phyloP scores from a whole-genome alignment of 1,284 basidiomycete genomes.

The Exobasidium cylindrosporum region DNA sequence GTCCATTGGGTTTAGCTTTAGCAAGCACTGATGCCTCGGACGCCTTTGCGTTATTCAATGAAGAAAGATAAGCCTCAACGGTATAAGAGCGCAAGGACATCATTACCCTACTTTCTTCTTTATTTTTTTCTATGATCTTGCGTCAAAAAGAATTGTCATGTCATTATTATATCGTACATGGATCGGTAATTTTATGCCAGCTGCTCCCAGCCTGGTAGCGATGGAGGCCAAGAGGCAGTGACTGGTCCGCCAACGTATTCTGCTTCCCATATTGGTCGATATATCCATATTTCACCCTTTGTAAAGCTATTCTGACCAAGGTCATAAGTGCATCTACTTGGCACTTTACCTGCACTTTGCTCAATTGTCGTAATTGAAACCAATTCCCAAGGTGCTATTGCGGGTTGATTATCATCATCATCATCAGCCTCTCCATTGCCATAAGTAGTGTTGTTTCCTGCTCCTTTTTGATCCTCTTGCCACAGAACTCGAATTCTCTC shows the following conservation, averaged over 20 bases:
- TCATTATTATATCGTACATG: no score
- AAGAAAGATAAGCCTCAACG: no score
- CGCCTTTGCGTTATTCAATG: no score
- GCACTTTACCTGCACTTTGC: conserved; percentile 10
- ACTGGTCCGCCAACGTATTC: conserved; percentile 8
- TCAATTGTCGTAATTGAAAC: conserved; percentile 10
- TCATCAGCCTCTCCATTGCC: background rate
- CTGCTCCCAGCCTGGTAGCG: conserved; percentile 5
- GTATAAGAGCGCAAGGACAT: no score
- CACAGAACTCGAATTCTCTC: background rate
- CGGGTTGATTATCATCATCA: background rate
- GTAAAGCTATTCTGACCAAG: conserved; percentile 1
- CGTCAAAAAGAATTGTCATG: no score
- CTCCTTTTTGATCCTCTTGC: background rate
- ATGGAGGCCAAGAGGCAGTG: conserved; percentile 3
- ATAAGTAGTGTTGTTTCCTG: background rate
- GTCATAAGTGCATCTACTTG: conserved; percentile 5
- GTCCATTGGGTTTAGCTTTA: background rate
- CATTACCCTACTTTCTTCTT: no score
- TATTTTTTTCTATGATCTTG: no score
- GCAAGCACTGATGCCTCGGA: background rate
- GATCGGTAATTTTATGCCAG: conserved; percentile 1
- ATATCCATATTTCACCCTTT: conserved; percentile 13
- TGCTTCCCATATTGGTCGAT: conserved; percentile 12
- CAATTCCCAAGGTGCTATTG: conserved; percentile 12